A percentile compares a stretch with the other conserved stretches of the same genome.
phyloP scores from a whole-genome alignment of 805 yeast species.

The Grigorovia humatica region DNA sequence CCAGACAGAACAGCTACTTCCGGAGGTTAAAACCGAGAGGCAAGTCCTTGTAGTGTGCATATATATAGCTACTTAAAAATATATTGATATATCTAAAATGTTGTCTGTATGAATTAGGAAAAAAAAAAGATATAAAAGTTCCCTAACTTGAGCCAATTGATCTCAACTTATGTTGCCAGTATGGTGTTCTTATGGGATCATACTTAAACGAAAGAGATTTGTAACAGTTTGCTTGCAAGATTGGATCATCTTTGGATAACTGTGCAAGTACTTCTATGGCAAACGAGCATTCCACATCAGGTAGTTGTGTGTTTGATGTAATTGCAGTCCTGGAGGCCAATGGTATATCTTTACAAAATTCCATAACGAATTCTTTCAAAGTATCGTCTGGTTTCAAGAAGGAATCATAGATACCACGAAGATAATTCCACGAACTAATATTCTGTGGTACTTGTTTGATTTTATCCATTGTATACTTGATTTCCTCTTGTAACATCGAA shows the following conservation, averaged over 20 bases:
- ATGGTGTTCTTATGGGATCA: constrained; percentile 53
- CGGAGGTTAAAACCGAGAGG: background rate
- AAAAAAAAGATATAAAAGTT: background rate
- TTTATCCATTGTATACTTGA: constrained; percentile 38
- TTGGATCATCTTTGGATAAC: constrained; percentile 20
- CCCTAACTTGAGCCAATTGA: background rate
- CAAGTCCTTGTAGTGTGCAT: background rate
- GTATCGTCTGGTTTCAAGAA: constrained; percentile 25
- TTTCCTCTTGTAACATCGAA: constrained; percentile 33
- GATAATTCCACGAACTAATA: constrained; percentile 78
- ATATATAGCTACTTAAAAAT: no score
- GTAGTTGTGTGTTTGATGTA: constrained; percentile 10
- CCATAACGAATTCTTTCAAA: constrained; percentile 36
- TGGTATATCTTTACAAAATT: constrained; percentile 29
- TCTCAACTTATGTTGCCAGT: constrained; percentile 43
- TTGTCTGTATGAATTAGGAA: no score
- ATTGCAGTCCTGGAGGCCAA: background rate
- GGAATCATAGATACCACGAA: constrained; percentile 44
- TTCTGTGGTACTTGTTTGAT: constrained; percentile 67
- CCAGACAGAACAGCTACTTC: constrained; percentile 43
- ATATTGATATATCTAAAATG: no score
- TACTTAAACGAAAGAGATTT: constrained; percentile 39
- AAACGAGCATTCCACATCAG: constrained; percentile 38
- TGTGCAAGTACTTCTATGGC: constrained; percentile 57
- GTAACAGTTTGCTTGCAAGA: constrained; percentile 37